Base-by-base conservation (phyloP, 805 yeast species). In the Saccharomycopsis sp. region DNA sequence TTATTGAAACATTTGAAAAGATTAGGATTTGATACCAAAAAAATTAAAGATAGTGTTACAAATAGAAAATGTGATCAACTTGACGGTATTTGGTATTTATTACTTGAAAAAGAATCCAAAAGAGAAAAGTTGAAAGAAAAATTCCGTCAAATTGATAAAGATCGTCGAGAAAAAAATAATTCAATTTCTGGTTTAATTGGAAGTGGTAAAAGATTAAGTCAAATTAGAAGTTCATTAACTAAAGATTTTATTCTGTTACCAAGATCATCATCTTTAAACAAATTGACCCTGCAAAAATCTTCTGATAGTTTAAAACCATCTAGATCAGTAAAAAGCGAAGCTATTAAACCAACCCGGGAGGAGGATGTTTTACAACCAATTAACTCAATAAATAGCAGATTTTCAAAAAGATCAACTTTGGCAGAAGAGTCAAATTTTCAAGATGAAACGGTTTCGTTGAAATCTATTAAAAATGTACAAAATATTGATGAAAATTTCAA, bases 31-130 rank as follows among this genome's bases (percentile, higher is more conserved):
- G 49, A 46, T 23, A 36, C 41, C 6, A 42, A 39, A 20, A 45
- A 33, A 25, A 34, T 45, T 9, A 39, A 42, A 27, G 45, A 41
- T n/a, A 71, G 81, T 21, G 76, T 86, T 3, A 51, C 60, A 21
- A 66, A 69, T 42, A 68, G 70, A 35, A 74, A 78, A 42, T 73
- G 84, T 58, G 92, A 83, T 57, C 64, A 85, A 0, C 18, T 42
- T 9, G 46, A 45, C 29, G 49, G 44, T 10, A 34, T 45, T 27
- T 45, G 49, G 49, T 34, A 43, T 25, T 40, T 47, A 21, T 28
- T 45, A 9, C 25, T 44, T 5, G 46, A 45, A 40, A 58, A 60
- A 27, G 67, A 65, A 38, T 57, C 48, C 35, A 56, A 54, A 37
- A 48, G 52, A 27, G 61, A 61, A 30, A 53, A 48, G 4, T 48